Base-by-base conservation (phyloP, 73 alveolate species). In the Paramecium tetraurelia region DNA sequence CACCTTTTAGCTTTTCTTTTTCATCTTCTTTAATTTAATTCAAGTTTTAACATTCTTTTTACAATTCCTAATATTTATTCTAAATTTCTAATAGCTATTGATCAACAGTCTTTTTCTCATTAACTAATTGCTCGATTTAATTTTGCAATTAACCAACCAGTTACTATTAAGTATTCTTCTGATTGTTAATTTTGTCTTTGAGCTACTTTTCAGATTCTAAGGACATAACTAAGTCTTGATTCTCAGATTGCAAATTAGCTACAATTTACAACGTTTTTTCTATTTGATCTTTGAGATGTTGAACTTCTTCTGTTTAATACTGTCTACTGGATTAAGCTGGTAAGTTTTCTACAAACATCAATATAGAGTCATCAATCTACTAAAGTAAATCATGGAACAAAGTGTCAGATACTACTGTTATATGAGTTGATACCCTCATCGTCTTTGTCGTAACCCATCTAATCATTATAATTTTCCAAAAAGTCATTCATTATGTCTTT, bases 261-360 rank as follows among this genome's bases (percentile, higher is more conserved):
- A 68, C 40, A 31, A 1, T 27, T 20, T 68, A 68, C 9, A 68
- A 27, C 0, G 46, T 16, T 22, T 68, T 31, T 14, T 27, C 84
- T 33, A 68, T 68, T 24, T 68, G 24, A 12, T 68, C 84, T 27
- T 68, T 68, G 4, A 68, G 7, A 68, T 68, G 84, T 68, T 68
- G 14, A 27, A 68, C 46, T 33, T 68, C 84, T 8, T 68, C 84
- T 12, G 40, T 12, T 68, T 68, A 68, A 11, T 33, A 31, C 3
- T 20, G 7, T 68, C 84, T 68, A 68, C 84, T 68, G 40, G 84
- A 68, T 68, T 68, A 24, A 27, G 84, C 84, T 14, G 84, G 84
- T 21, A 68, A 11, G 10, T 68, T 68, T 22, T 68, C 84, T 0
- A 68, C 84, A 33, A 68, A 68, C 84, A 68, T 68, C 16, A 27